A percentile compares a stretch with the other conserved stretches of the same genome.
These are phyloP conservation scores for Exobasidium cylindrosporum DNA, from an alignment of 1,284 basidiomycete species.

Conservation along the genomic window DNA sequence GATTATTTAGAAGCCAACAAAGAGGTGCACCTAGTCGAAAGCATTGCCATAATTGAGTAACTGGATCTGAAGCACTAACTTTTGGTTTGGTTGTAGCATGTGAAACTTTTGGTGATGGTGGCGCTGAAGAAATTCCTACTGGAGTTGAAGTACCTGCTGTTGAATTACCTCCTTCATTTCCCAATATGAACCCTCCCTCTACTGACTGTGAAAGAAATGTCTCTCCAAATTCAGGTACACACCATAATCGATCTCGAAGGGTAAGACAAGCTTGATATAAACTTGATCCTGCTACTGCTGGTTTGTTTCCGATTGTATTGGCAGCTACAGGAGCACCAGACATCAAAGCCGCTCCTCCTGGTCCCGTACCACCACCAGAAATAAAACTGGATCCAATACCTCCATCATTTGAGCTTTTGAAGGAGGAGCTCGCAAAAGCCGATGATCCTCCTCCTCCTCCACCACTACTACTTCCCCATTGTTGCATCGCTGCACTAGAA, in stretches of 20 bases:
- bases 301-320: conserved; percentile 47
- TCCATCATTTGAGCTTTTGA: conserved; percentile 26
- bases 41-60: conserved; percentile 89
- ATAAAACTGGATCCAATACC: conserved; percentile 38
- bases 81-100: conserved; percentile 8
- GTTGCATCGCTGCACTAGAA: background rate
- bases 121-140: conserved; percentile 19
- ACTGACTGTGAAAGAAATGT: conserved; percentile 23
- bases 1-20: conserved; percentile 90
- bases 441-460: background rate
- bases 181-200: background rate
- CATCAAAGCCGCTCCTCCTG: conserved; percentile 34
- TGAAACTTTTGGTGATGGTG: conserved; percentile 5
- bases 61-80: conserved; percentile 57
- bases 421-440: background rate
- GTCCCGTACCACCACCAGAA: conserved; percentile 18
- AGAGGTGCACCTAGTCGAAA: conserved; percentile 89
- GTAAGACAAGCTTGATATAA: conserved; percentile 57
- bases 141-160: conserved; percentile 8
- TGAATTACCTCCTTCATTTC: background rate
- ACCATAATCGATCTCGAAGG: conserved; percentile 54
- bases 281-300: conserved; percentile 45
- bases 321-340: conserved; percentile 43
- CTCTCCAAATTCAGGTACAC: conserved; percentile 55
- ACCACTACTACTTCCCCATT: background rate